A percentile compares a stretch with the other conserved stretches of the same genome.
phyloP scores from a whole-genome alignment of 2,329 filamentous ascomycete species.

The Colletotrichum eleusines region DNA sequence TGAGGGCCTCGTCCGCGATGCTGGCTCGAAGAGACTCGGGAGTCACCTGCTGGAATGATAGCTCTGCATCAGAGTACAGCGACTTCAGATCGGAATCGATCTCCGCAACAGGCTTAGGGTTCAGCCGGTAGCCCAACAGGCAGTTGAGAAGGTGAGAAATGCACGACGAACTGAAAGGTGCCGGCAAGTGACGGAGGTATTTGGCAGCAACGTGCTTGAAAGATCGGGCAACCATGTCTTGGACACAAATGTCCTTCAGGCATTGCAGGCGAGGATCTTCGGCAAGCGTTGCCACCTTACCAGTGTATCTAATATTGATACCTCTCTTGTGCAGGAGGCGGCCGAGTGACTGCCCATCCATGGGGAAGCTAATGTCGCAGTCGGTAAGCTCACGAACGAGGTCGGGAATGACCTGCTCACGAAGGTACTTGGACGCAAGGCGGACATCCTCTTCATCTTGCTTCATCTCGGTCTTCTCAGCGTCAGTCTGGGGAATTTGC shows the following conservation, averaged over 20 bases:
- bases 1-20: conserved; percentile 77
- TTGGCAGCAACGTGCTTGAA: conserved; percentile 93
- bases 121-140: conserved; percentile 81
- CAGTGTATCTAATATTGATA: conserved; percentile 97
- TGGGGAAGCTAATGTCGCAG: conserved; percentile 95
- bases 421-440: conserved; percentile 83
- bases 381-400: conserved; percentile 89
- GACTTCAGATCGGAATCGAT: conserved; percentile 79
- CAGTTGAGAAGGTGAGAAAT: conserved; percentile 94
- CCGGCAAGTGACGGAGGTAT: conserved; percentile 83
- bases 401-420: conserved; percentile 82
- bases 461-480: conserved; percentile 85
- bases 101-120: conserved; percentile 81
- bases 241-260: conserved; percentile 80
- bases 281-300: conserved; percentile 79
- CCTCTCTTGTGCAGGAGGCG: conserved; percentile 94
- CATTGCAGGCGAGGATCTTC: conserved; percentile 80
- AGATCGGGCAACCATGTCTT: conserved; percentile 94
- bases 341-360: conserved; percentile 95
- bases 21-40: conserved; percentile 77
- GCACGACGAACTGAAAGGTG: conserved; percentile 83
- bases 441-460: conserved; percentile 91
- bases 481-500: conserved; percentile 88
- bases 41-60: conserved; percentile 83
- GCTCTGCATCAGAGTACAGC: conserved; percentile 85